Base-by-base conservation (phyloP, 1,284 basidiomycete species). In the Sporisorium scitamineum region DNA sequence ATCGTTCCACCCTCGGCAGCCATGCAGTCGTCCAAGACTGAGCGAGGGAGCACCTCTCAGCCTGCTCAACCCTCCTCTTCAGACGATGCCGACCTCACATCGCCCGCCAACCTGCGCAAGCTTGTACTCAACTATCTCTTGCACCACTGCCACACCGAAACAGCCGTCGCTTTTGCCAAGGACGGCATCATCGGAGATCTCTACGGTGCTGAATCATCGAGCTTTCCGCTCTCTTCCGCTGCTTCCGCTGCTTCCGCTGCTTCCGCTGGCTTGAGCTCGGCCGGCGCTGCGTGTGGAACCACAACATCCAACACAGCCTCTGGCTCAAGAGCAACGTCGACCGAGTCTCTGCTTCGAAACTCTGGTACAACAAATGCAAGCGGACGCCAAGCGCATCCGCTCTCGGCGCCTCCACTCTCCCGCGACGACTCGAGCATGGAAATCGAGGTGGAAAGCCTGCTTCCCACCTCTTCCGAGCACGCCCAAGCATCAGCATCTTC, bases 111-210 rank as follows among this genome's bases (percentile, higher is more conserved):
- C 27, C 67, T 83, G 26, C 70, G 90, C 54, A 86, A 89, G n/a
- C 87, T 95, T 44, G 91, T 95, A 8, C 87, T 94, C 52, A 91
- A 94, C 80, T 95, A 94, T 80, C 88, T 95, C 4, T 89, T 90
- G 63, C 92, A 93, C 79, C 89, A 89, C 48, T 91, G 91, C 66
- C 93, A 91, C 84, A 89, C 90, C 34, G 87, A 88, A 41, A 92
- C 92, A 0, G 92, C 92, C 6, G 87, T 88, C 37, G 91, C 91
- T 0, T 93, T 94, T 77, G 88, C 89, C 10, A 87, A 87, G 54
- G 92, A 93, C 61, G 90, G 90, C 66, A 76, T 64, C 69, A 80
- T 65, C 31, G 68, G 54, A 27, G 67, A 64, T 57, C 76, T 72
- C 22, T 66, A 63, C 31, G 57, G 50, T 14, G 41, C 66, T 5